These are phyloP conservation scores for Cymbopogon citratus DNA, from an alignment of 176 grass and related monocot genomes.

Conservation along the genomic window DNA sequence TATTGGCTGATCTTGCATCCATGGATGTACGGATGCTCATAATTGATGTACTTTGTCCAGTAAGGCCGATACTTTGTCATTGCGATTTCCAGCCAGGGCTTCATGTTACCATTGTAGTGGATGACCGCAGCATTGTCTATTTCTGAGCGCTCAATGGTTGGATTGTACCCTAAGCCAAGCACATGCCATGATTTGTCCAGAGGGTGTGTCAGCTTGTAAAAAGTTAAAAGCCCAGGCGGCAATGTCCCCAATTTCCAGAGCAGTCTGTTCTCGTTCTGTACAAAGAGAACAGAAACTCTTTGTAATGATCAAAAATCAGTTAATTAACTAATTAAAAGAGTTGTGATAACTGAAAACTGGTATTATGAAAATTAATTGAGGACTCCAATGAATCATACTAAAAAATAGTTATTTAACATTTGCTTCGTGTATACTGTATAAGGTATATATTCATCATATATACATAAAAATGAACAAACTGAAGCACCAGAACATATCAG, in stretches of 20 bases:
- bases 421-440: neutral
- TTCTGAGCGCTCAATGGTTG: conserved; percentile 34
- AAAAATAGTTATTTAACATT: neutral
- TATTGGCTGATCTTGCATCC: conserved; percentile 60
- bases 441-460: neutral
- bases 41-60: conserved; percentile 59
- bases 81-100: conserved; percentile 51
- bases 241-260: conserved; percentile 51
- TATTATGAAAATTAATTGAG: neutral
- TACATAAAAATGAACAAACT: neutral
- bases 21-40: conserved; percentile 37
- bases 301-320: neutral
- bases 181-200: conserved; percentile 54
- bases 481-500: neutral
- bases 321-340: neutral
- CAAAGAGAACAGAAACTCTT: neutral
- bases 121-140: conserved; percentile 39
- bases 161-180: conserved; percentile 42
- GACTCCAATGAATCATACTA: neutral
- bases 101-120: conserved; percentile 60
- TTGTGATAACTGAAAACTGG: neutral
- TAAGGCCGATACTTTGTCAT: conserved; percentile 55
- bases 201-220: conserved; percentile 49
- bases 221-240: conserved; percentile 35
- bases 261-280: conserved; percentile 42